Conservation (phyloP, 495 filamentous ascomycete genomes). For the Bacidia rubella region DNA sequence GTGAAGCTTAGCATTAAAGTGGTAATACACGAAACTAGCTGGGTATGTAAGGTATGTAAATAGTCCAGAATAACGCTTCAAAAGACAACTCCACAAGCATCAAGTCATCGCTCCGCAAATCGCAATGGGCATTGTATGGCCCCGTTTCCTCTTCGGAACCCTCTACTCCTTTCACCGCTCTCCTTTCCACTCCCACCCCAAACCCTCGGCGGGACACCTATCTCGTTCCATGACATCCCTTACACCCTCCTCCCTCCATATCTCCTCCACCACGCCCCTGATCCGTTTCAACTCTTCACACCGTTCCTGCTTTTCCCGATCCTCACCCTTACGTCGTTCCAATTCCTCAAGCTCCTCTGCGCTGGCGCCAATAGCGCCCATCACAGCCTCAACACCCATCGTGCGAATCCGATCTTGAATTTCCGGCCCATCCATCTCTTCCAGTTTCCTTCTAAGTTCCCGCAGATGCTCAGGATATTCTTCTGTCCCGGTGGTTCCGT, state of each 20-base stretch:
- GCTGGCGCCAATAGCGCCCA: constrained; percentile 44
- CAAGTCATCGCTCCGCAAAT: too few species aligned
- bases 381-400: constrained; percentile 42
- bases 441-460: constrained; percentile 45
- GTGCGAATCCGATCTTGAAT: constrained; percentile 40
- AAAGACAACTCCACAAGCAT: too few species aligned
- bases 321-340: constrained; percentile 29
- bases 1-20: too few species aligned
- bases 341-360: constrained; percentile 39
- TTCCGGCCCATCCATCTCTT: constrained; percentile 49
- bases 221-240: background rate
- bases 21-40: too few species aligned
- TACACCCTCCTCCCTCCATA: constrained; percentile 1
- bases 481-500: constrained; percentile 26
- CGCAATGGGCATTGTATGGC: too few species aligned
- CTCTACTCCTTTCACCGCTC: too few species aligned
- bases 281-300: constrained; percentile 7
- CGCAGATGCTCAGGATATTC: constrained; percentile 43
- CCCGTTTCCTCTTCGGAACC: too few species aligned
- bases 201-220: background rate
- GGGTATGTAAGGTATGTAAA: too few species aligned
- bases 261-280: constrained; percentile 10
- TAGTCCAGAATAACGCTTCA: too few species aligned
- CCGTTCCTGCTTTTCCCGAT: constrained; percentile 4
- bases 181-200: too few species aligned